Evolutionary conservation across 106 monocot species (phyloP).

Genomic region (Dioscorea dumetorum): DNA sequence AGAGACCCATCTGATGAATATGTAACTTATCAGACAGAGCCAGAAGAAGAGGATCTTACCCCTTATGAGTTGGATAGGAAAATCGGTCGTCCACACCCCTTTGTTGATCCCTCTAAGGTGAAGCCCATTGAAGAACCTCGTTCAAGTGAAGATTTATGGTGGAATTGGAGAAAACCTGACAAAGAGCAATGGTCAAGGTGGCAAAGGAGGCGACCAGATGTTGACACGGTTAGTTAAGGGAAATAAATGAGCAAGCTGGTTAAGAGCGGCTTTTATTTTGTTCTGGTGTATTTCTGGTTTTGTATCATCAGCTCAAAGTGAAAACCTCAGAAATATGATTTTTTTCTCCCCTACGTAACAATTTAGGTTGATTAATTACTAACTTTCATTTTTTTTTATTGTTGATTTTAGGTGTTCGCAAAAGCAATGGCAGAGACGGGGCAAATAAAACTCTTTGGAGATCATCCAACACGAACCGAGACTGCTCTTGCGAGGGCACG

Average conservation of each 20-base stretch:
- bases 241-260: too few relatives aligned
- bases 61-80: constrained; percentile 68
- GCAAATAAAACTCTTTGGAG: constrained; percentile 94
- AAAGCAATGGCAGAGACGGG: constrained; percentile 98
- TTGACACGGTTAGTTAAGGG: constrained; percentile 65
- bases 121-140: constrained; percentile 60
- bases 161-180: constrained; percentile 94
- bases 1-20: constrained; percentile 55
- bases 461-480: constrained; percentile 82
- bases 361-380: too few relatives aligned
- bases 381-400: too few relatives aligned
- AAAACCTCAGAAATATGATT: too few relatives aligned
- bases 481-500: constrained; percentile 86
- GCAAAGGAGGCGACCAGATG: constrained; percentile 92
- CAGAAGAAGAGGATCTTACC: constrained; percentile 51
- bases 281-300: too few relatives aligned
- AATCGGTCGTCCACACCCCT: constrained; percentile 74
- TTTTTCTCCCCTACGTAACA: too few relatives aligned
- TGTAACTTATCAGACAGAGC: constrained; percentile 69
- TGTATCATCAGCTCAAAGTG: too few relatives aligned
- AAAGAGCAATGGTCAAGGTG: constrained; percentile 97
- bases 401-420: constrained; percentile 66
- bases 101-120: constrained; percentile 61
- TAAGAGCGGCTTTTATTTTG: too few relatives aligned
- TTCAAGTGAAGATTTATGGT: constrained; percentile 92